A percentile compares a stretch with the other conserved stretches of the same genome.
phyloP scores from a whole-genome alignment of 2,329 filamentous ascomycete species.

The Daldinia sp. region DNA sequence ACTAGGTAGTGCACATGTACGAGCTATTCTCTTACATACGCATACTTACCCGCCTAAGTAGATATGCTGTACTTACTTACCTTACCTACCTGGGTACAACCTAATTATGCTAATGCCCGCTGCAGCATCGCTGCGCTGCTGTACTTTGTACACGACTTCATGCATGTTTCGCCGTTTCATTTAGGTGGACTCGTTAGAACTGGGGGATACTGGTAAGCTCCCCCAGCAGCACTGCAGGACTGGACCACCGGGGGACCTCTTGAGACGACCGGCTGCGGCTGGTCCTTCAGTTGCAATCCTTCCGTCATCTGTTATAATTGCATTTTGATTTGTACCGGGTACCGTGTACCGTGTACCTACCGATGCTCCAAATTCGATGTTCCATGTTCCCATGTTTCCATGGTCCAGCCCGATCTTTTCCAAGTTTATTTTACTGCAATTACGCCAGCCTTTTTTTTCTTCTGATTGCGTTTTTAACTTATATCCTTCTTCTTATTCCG shows the following conservation, averaged over 20 bases:
- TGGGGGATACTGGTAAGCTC: neutral
- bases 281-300: slow-evolving; percentile 15
- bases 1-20: neutral
- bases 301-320: slow-evolving; percentile 33
- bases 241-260: too few species aligned
- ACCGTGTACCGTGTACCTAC: neutral
- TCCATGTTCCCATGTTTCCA: neutral
- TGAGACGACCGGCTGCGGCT: neutral
- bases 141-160: neutral
- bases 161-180: slow-evolving; percentile 1
- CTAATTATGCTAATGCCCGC: too few species aligned
- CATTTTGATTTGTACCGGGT: slow-evolving; percentile 10
- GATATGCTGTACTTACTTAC: neutral
- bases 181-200: neutral
- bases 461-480: slow-evolving; percentile 3
- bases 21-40: neutral
- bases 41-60: too few species aligned
- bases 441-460: slow-evolving; percentile 4
- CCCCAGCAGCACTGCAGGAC: too few species aligned
- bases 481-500: slow-evolving; percentile 14
- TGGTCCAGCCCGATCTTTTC: slow-evolving; percentile 9
- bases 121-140: too few species aligned
- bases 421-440: slow-evolving; percentile 19
- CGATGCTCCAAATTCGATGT: neutral
- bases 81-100: too few species aligned